Base-by-base conservation (phyloP, 1,284 basidiomycete species). In the Salmacisia buchloeana region DNA sequence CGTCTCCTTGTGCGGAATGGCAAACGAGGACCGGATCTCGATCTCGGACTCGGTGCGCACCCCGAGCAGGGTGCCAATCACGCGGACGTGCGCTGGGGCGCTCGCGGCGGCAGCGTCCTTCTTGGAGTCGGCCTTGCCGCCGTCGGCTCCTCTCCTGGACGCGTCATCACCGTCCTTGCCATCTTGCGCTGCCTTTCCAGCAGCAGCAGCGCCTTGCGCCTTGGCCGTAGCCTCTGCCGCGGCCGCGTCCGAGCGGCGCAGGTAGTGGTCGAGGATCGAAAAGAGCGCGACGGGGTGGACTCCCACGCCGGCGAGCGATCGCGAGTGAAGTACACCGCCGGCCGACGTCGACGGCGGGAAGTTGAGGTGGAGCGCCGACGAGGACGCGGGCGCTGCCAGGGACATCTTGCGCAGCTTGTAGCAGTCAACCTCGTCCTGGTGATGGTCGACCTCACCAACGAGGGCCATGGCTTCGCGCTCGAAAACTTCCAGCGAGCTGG, bases 191-290 rank as follows among this genome's bases (percentile, higher is more conserved):
- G 34, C 10, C 7, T 52, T 21, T 6, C 39, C 25, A 15, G 41
- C 41, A 9, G 31, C 35, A 29, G 27, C 13, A 7, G 18, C 15
- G 15, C 49, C 49, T 33, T 18, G 49, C 21, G 39, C 43, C 18
- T 61, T 35, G 33, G 59, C 43, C 27, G 36, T 56, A 12, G 43
- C 39, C 34, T 29, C 23, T 9, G 41, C 65, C 23, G 60, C 21
- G 29, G 36, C 58, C 41, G 49, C 81, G 72, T 88, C 86, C 59
- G 86, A 88, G 67, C 93, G 87, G 39, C 96, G 89, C 59, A 97
- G 87, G 82, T 93, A 96, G 83, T 98, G 94, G 82, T 97, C 94
- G 69, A 98, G 88, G 83, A 97, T 93, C 63, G 91, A 89, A 80
- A 97, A 93, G 63, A 98, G 86, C 7, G 92, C 77, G 52, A 75